A percentile compares a stretch with the other conserved stretches of the same genome.
phyloP scores from a whole-genome alignment of 768 basidiomycete species.

The Mycena haematopus region DNA sequence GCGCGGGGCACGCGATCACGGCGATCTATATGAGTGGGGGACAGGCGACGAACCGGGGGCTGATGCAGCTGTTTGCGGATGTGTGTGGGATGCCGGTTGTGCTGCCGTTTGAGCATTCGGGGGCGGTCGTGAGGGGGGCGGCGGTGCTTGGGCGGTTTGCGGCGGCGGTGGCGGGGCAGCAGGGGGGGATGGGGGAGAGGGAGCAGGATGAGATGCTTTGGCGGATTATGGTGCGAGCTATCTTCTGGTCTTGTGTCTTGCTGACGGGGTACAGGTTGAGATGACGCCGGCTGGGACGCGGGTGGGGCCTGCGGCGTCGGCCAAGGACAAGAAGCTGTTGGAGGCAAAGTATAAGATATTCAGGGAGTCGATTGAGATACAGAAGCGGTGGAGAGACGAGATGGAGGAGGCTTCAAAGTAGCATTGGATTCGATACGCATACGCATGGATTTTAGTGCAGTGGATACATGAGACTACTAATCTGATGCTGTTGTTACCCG shows the following conservation, averaged over 20 bases:
- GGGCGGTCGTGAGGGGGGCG: constrained; percentile 89
- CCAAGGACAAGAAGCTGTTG: constrained; percentile 74
- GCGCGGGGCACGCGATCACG: constrained; percentile 78
- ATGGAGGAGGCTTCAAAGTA: constrained; percentile 62
- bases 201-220: constrained; percentile 76
- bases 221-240: constrained; percentile 81
- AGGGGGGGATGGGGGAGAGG: constrained; percentile 39
- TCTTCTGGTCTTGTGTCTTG: background rate
- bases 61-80: constrained; percentile 92
- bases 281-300: constrained; percentile 89
- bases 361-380: constrained; percentile 85
- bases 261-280: constrained; percentile 59
- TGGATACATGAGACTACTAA: constrained; percentile 43
- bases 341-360: constrained; percentile 96
- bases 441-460: constrained; percentile 43
- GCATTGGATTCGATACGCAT: too few species aligned
- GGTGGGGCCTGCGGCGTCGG: constrained; percentile 66
- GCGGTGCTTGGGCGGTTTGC: constrained; percentile 95
- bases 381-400: constrained; percentile 83
- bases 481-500: constrained; percentile 57
- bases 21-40: constrained; percentile 93
- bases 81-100: constrained; percentile 84
- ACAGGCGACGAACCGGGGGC: constrained; percentile 85
- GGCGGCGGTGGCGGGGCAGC: constrained; percentile 54
- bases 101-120: constrained; percentile 75